phyloP scores from a whole-genome alignment of 768 basidiomycete species.

The Boletus vinaceobasis region DNA sequence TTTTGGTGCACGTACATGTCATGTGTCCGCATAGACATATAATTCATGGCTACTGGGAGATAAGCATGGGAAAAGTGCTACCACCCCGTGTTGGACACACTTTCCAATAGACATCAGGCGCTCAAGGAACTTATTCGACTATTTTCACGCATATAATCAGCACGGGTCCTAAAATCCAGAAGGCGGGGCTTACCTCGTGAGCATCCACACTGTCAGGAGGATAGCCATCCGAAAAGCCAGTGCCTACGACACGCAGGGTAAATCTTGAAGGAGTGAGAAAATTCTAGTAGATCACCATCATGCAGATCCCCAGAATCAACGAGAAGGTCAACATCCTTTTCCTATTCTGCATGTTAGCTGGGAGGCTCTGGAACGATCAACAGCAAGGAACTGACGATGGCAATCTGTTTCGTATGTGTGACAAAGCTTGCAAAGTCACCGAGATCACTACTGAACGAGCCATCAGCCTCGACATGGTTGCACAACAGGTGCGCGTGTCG shows the following conservation, averaged over 20 bases:
- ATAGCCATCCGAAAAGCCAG: conserved; percentile 74
- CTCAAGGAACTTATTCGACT: conserved; percentile 75
- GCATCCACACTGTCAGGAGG: conserved; percentile 68
- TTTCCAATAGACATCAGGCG: conserved; percentile 80
- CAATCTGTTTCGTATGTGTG: conserved; percentile 73
- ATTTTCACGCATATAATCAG: neutral
- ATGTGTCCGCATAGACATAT: conserved; percentile 65
- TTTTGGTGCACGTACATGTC: conserved; percentile 49
- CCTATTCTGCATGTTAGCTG: conserved; percentile 27
- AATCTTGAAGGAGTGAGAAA: neutral
- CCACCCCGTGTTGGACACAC: conserved; percentile 37
- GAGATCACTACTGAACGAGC: conserved; percentile 46
- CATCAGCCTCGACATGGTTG: neutral
- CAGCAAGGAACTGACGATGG: conserved; percentile 40
- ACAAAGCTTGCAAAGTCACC: conserved; percentile 92
- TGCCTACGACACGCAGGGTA: conserved; percentile 42
- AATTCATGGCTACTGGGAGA: conserved; percentile 63
- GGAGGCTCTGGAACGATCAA: neutral
- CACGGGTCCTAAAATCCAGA: neutral
- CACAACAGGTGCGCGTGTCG: neutral
- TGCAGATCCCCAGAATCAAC: conserved; percentile 81
- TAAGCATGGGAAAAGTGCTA: neutral
- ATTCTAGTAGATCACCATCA: conserved; percentile 42
- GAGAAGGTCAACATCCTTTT: conserved; percentile 77
- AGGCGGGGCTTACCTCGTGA: conserved; percentile 51